Evolutionary conservation across 768 basidiomycete genomes (phyloP), one percentile per base, ranked within the genome.

Genomic region (Tricholoma bakamatsutake): DNA sequence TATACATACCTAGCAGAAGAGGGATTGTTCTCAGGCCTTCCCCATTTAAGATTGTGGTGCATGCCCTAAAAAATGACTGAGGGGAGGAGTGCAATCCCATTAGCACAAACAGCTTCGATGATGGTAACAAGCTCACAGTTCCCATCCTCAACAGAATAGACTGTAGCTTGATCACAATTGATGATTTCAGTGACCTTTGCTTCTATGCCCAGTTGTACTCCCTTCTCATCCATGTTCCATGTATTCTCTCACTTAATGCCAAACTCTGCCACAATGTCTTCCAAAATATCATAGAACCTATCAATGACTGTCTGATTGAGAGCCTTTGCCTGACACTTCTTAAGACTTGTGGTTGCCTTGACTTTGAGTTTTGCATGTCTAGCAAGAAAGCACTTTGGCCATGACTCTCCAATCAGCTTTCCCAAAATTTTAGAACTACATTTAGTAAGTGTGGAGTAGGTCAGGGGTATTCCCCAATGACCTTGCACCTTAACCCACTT

Each of bases 41-140:
- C 50, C 50, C 34, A 52, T 39, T 52, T 37, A 21, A 37, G 50
- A 48, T 66, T 61, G n/a, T 50, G 18, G 3, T 57, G 53, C 40
- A 60, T 60, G 5, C 67, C 74, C 40, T 74, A 48, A 55, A 75
- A 77, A 37, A 81, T 69, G 27, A 79, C 68, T 7, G 62, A 64
- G 4, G 78, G 76, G 13, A 52, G 58, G 2, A 76, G 49, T 7
- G 62, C 62, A 3, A 64, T 57, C 3, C 79, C 76, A 67, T 76
- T 75, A 11, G 79, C 73, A 52, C 71, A 75, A 4, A 77, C 61
- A 48, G 68, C 66, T 59, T 80, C 75, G 37, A 82, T 73, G 24
- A 80, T 62, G 0, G 78, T 80, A 12, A 80, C 71, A 1, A 78
- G 67, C 58, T 81, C 74, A 2, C 72, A 59, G 54, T 73, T 72